phyloP scores from a whole-genome alignment of 768 basidiomycete species.

The Tremella yokohamensis region DNA sequence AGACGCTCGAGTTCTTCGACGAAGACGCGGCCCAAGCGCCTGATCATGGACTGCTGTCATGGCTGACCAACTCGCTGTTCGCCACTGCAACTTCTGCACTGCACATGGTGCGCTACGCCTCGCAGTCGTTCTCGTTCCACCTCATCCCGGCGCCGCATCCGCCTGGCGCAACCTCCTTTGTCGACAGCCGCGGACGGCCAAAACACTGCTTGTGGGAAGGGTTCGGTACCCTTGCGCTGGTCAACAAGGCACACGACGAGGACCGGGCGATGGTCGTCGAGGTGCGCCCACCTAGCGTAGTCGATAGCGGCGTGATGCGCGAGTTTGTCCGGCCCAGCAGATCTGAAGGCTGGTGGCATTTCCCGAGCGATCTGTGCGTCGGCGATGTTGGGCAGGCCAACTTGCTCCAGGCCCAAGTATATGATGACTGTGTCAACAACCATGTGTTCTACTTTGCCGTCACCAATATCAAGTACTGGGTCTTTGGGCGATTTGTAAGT shows the following conservation, averaged over 20 bases:
- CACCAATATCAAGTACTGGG: constrained; percentile 49
- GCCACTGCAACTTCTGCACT: constrained; percentile 44
- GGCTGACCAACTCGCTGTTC: constrained; percentile 47
- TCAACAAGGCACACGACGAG: constrained; percentile 33
- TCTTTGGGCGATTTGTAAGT: constrained; percentile 49
- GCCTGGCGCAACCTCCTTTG: background rate
- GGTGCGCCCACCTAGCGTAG: constrained; percentile 43
- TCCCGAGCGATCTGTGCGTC: constrained; percentile 33
- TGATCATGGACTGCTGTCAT: constrained; percentile 45
- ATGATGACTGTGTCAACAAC: constrained; percentile 47
- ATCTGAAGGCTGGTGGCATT: constrained; percentile 34
- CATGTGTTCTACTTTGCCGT: constrained; percentile 48
- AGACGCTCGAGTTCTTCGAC: constrained; percentile 46
- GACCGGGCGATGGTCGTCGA: constrained; percentile 45
- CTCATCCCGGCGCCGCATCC: constrained; percentile 34
- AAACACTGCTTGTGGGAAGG: constrained; percentile 42
- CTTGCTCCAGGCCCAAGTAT: constrained; percentile 47
- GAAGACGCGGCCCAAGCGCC: constrained; percentile 33
- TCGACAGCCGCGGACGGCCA: constrained; percentile 5
- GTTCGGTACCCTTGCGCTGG: constrained; percentile 45
- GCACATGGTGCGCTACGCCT: constrained; percentile 47
- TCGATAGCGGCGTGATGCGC: constrained; percentile 34
- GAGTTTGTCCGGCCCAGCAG: constrained; percentile 36
- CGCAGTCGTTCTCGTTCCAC: constrained; percentile 42
- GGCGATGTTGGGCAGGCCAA: constrained; percentile 48